Base-by-base conservation (phyloP, 2,329 filamentous ascomycete species). In the Colletotrichum shisoi region DNA sequence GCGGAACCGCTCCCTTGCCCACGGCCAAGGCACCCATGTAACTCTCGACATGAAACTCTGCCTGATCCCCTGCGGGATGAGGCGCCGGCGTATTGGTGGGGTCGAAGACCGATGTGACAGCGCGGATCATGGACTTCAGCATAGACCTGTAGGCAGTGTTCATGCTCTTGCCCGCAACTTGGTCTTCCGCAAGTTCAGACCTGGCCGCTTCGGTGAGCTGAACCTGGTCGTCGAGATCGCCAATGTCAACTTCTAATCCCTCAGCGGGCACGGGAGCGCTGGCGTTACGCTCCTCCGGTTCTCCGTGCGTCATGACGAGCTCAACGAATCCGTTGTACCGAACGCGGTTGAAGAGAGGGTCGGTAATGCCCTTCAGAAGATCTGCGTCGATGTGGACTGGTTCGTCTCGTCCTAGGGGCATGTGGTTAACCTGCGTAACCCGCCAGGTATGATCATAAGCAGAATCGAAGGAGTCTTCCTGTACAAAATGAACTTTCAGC, bases 401-500 rank as follows among this genome's bases (percentile, higher is more conserved):
- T 78, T 98, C 94, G 74, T 98, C 93, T 54, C 91, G 89, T 4
- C 94, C 94, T 3, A 99, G 82, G 1, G 91, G 86, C 46, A 94
- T 85, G 71, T 91, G 92, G 48, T 92, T 93, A 69, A 97, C 89
- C 51, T 91, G 90, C 64, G 91, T 91, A 48, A 98, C 89, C 63
- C 89, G 85, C 83, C 91, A 93, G 31, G 79, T 77, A 11, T 83
- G 77, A 17, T 82, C 78, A 3, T 75, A 62, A 0, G 73, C 74
- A 2, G 77, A 70, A 2, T 75, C 72, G 11, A 79, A 74, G 24
- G 79, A 79, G 0, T 84, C 81, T 73, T 92, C 89, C 34, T 88
- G 81, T n/a, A 91, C 83, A 79, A 94, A 85, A 48, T 87, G 87
- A 3, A 94, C 78, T 61, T 85, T 85, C 27, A 90, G 78, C 1